Conservation (phyloP, 495 filamentous ascomycete species). For the Pseudotulostoma volvatum region DNA sequence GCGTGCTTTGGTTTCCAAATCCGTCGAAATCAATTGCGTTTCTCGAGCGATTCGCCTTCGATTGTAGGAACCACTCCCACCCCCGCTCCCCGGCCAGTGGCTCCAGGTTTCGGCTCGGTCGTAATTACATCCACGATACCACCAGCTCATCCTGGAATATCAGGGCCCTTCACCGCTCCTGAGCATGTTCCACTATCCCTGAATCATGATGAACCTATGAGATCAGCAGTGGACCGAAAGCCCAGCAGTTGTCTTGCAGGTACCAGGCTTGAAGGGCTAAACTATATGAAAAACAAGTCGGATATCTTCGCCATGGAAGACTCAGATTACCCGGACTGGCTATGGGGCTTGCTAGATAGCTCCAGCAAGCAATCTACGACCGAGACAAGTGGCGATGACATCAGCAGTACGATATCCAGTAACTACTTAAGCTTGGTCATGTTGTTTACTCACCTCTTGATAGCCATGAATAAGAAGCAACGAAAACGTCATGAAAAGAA, state of each 20-base stretch:
- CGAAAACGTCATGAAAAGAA: conserved; percentile 46
- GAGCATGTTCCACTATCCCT: conserved; percentile 3
- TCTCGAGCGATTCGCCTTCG: conserved; percentile 25
- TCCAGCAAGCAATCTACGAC: conserved; percentile 18
- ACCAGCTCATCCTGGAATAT: conserved; percentile 28
- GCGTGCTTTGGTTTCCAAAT: conserved; percentile 16
- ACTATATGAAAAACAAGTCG: conserved; percentile 71
- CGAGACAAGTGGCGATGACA: conserved; percentile 26
- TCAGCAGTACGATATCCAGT: conserved; percentile 35
- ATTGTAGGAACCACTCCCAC: conserved; percentile 34
- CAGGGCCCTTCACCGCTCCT: conserved; percentile 30
- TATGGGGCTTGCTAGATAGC: conserved; percentile 62
- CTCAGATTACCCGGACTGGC: conserved; percentile 76
- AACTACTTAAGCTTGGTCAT: conserved; percentile 1
- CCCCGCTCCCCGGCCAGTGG: conserved; percentile 33
- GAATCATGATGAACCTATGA: conserved; percentile 8
- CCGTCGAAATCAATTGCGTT: conserved; percentile 21
- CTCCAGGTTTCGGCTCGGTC: conserved; percentile 18
- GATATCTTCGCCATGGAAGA: conserved; percentile 61
- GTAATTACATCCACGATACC: conserved; percentile 27
- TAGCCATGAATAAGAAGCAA: conserved; percentile 39
- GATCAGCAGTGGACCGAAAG: conserved; percentile 13
- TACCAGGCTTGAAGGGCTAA: conserved; percentile 60
- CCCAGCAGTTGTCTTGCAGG: conserved; percentile 47
- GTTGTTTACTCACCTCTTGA: too few relatives aligned